Conservation (phyloP, 2,329 filamentous ascomycete species). For the Cyphellophora europaea region DNA sequence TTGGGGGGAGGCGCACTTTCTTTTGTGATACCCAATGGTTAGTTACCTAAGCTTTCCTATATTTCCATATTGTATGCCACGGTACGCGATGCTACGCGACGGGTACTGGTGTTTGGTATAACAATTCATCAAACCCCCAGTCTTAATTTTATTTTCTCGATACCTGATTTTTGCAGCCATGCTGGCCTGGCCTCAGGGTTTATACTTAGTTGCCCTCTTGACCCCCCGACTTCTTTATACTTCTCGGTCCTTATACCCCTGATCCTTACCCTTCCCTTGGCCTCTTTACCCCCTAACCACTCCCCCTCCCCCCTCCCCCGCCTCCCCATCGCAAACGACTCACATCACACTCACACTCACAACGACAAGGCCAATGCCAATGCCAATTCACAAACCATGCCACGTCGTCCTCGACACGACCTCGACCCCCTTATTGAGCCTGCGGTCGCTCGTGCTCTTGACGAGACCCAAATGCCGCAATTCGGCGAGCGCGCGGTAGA, state of each 20-base stretch:
- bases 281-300: no score
- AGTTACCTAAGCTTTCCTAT: neutral
- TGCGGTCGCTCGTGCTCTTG: slow-evolving; percentile 47
- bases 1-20: neutral
- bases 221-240: no score
- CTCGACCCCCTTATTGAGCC: slow-evolving; percentile 74
- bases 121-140: neutral
- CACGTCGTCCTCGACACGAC: slow-evolving; percentile 76
- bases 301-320: no score
- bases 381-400: slow-evolving; percentile 54
- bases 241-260: no score
- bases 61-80: neutral
- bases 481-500: slow-evolving; percentile 80
- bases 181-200: no score
- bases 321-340: no score
- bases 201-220: no score
- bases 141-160: neutral
- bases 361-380: no score
- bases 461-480: slow-evolving; percentile 77
- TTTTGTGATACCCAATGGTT: neutral
- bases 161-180: neutral
- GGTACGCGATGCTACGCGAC: neutral
- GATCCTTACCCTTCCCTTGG: no score
- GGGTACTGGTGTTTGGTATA: neutral
- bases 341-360: no score